Conservation (phyloP, 495 filamentous ascomycete species). For the Neurospora tetrasperma region DNA sequence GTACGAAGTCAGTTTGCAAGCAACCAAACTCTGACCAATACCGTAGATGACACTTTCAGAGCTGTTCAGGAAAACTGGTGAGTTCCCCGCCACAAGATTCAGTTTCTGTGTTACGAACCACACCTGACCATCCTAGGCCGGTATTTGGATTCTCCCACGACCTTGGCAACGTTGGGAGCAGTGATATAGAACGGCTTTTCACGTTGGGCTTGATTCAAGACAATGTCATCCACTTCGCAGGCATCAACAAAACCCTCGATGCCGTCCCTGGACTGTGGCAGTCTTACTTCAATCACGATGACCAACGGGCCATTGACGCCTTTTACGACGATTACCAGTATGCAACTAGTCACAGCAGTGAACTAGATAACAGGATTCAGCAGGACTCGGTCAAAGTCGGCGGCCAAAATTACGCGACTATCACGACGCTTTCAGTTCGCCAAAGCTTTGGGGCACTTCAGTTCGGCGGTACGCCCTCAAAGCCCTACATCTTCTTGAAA, state of each 20-base stretch:
- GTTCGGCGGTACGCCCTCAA: conserved; percentile 66
- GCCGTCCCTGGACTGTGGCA: conserved; percentile 72
- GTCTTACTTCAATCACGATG: conserved; percentile 47
- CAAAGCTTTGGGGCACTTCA: conserved; percentile 82
- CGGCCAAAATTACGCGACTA: conserved; percentile 63
- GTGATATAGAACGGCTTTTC: conserved; percentile 45
- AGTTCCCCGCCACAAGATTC: not conserved
- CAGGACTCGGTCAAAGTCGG: conserved; percentile 58
- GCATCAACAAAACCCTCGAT: conserved; percentile 52
- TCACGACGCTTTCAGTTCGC: conserved; percentile 73
- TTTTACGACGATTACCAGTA: conserved; percentile 63
- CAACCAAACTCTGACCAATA: conserved; percentile 52
- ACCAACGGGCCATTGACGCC: conserved; percentile 48
- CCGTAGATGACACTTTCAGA: conserved; percentile 55
- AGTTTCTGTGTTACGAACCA: not conserved
- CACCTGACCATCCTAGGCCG: conserved; percentile 39
- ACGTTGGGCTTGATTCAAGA: conserved; percentile 68
- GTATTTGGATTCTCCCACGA: conserved; percentile 84
- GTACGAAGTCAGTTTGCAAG: conserved; percentile 58
- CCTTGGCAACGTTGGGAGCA: conserved; percentile 38
- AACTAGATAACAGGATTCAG: conserved; percentile 60
- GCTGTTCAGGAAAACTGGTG: conserved; percentile 60
- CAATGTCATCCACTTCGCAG: conserved; percentile 67
- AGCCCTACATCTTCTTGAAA: conserved; percentile 80
- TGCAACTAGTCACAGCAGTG: conserved; percentile 40